phyloP scores from a whole-genome alignment of 306 rosid genomes.

The Castanea sativa region DNA sequence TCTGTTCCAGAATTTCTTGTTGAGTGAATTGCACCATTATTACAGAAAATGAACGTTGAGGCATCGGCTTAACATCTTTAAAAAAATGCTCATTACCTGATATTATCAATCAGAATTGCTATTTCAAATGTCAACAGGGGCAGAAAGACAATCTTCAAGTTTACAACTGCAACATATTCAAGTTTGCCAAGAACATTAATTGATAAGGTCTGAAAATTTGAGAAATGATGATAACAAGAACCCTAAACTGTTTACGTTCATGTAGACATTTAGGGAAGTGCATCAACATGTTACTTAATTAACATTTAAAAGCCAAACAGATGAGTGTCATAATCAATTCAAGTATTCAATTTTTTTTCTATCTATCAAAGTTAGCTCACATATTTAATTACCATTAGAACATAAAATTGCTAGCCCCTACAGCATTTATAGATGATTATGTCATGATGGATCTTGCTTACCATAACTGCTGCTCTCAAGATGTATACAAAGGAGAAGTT shows the following conservation, averaged over 20 bases:
- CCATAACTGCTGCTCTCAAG: slow-evolving; percentile 63
- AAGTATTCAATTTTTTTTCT: neutral
- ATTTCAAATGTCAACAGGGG: slow-evolving; percentile 73
- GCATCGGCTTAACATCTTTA: slow-evolving; percentile 3
- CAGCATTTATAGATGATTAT: slow-evolving; percentile 3
- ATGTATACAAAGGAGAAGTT: slow-evolving; percentile 81
- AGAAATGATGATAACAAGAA: slow-evolving; percentile 6
- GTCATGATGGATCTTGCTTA: slow-evolving; percentile 31
- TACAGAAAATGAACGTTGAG: neutral
- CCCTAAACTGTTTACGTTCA: slow-evolving; percentile 6
- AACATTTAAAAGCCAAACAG: neutral
- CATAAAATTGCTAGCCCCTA: neutral
- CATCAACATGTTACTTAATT: neutral
- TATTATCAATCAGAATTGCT: slow-evolving; percentile 77
- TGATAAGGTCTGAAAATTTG: neutral
- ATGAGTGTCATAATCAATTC: neutral
- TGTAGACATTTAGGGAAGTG: neutral
- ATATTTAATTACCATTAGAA: neutral
- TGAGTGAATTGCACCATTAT: slow-evolving; percentile 17
- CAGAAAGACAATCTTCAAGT: slow-evolving; percentile 77
- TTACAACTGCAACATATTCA: slow-evolving; percentile 57
- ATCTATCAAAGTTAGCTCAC: neutral
- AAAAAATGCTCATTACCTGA: slow-evolving; percentile 54
- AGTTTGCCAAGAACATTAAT: slow-evolving; percentile 20
- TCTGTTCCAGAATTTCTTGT: slow-evolving; percentile 6